These are phyloP conservation scores for Citrullus mucosospermus DNA, from an alignment of 306 rosid genomes.

Conservation along the genomic window DNA sequence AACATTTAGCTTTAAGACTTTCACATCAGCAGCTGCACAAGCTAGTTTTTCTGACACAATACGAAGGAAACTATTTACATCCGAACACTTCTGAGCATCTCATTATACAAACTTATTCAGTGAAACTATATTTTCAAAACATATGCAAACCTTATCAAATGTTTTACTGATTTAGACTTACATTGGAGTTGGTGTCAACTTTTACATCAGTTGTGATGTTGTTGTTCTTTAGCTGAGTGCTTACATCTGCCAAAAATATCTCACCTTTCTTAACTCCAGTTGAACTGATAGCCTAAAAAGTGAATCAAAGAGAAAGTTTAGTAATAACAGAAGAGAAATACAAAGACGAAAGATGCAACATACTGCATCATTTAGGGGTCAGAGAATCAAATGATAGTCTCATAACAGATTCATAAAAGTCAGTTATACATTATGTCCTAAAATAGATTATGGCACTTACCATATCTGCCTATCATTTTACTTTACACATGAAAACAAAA, in stretches of 20 bases:
- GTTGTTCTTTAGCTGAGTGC: constrained; percentile 77
- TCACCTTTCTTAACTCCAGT: constrained; percentile 77
- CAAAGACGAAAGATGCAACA: neutral
- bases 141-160: constrained; percentile 4
- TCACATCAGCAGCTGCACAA: neutral
- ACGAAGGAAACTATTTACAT: neutral
- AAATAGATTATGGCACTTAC: neutral
- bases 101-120: neutral
- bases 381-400: neutral
- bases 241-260: constrained; percentile 55
- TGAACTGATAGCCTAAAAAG: constrained; percentile 58
- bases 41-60: neutral
- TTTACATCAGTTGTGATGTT: constrained; percentile 82
- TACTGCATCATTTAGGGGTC: neutral
- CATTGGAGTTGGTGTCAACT: constrained; percentile 84
- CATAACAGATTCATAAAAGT: neutral
- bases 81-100: neutral
- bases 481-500: neutral
- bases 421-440: neutral
- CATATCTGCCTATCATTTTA: neutral
- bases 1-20: neutral
- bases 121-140: neutral
- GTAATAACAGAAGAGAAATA: neutral
- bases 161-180: constrained; percentile 12
- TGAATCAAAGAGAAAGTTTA: constrained; percentile 7